Conservation (phyloP, 371 early-diverging fungal genomes). For the Mucor plumbeus region DNA sequence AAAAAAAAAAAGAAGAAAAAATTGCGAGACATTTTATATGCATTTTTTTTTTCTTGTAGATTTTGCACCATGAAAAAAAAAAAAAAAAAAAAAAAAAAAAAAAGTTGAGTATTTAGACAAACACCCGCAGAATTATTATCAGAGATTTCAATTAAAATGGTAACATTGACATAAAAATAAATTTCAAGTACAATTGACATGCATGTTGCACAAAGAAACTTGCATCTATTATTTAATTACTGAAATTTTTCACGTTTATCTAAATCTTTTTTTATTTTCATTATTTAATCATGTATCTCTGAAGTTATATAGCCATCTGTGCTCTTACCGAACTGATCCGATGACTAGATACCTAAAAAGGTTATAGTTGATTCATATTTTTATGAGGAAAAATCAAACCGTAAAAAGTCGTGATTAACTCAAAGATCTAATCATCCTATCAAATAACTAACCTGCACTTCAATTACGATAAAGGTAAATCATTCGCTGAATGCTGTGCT, state of each 20-base stretch:
- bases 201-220: constrained; percentile 3
- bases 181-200: not conserved
- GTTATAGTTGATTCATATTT: too few species aligned
- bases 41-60: not conserved
- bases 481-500: not conserved
- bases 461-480: not conserved
- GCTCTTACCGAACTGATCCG: not conserved
- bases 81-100: not conserved
- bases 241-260: not conserved
- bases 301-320: not conserved
- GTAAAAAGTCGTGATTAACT: not conserved
- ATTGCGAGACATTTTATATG: not conserved
- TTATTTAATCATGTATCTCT: not conserved
- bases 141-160: not conserved
- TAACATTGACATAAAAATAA: not conserved
- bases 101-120: not conserved
- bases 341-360: not conserved
- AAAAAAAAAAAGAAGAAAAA: not conserved
- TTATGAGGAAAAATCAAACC: not conserved
- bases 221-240: not conserved
- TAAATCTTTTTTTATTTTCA: not conserved
- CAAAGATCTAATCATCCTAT: not conserved
- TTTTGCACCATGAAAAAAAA: not conserved
- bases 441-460: not conserved
- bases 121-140: not conserved